phyloP scores from a whole-genome alignment of 495 filamentous ascomycete species.

The Penicillium pulvis region DNA sequence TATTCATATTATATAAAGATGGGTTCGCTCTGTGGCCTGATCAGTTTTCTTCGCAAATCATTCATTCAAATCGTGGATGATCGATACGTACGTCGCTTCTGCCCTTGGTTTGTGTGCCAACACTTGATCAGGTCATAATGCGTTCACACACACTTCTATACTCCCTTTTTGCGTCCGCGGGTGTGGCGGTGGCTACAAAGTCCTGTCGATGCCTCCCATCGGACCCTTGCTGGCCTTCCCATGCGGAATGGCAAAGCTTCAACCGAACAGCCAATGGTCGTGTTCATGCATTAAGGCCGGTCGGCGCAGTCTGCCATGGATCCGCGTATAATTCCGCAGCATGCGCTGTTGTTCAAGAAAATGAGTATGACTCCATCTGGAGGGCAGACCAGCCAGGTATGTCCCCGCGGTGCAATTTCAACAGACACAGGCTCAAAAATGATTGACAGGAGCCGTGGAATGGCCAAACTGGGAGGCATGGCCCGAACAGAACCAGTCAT shows the following conservation, averaged over 20 bases:
- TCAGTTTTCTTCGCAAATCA: not conserved
- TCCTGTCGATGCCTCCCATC: slow-evolving; percentile 2
- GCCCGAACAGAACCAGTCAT: slow-evolving; percentile 54
- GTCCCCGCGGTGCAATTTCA: not conserved
- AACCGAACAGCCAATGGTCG: not conserved
- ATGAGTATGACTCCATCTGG: not conserved
- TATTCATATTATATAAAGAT: not conserved
- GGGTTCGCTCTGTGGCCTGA: not conserved
- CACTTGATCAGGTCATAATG: not conserved
- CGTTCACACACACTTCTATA: not conserved
- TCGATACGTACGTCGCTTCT: not conserved
- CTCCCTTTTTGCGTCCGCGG: not conserved
- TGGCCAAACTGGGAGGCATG: slow-evolving; percentile 52
- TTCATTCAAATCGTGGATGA: not conserved
- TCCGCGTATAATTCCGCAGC: not conserved
- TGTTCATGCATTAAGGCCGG: not conserved
- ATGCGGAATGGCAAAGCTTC: slow-evolving; percentile 1
- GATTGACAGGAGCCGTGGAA: slow-evolving; percentile 41
- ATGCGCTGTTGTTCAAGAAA: not conserved
- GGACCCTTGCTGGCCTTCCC: slow-evolving; percentile 4
- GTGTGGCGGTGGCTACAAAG: not conserved
- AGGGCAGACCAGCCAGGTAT: slow-evolving; percentile 3
- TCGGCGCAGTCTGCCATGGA: not conserved
- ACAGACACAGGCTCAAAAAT: not conserved
- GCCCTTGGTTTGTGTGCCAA: not conserved